Percentiles rank a stretch among this genome's conserved stretches.
phyloP scores from a whole-genome alignment of 1,284 basidiomycete species.

The Apiotrichum domesticum region DNA sequence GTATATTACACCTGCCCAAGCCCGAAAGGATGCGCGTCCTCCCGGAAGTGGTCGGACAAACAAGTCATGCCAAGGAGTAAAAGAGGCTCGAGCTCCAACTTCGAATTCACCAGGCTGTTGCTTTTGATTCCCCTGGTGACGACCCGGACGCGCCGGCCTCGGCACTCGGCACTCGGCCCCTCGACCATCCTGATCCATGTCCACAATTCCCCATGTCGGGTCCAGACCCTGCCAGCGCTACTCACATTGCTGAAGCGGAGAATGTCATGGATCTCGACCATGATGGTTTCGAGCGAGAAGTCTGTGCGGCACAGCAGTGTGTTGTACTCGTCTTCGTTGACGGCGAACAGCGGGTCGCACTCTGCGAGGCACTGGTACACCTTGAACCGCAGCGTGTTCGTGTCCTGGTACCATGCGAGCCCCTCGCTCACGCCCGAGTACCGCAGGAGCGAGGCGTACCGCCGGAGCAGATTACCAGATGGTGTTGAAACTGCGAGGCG shows the following conservation, averaged over 20 bases:
- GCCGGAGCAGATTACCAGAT: neutral
- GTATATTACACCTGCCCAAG: too few relatives aligned
- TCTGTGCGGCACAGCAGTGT: neutral
- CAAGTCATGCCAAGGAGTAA: too few relatives aligned
- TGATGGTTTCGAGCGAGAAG: neutral
- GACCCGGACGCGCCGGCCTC: too few relatives aligned
- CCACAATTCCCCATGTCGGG: too few relatives aligned
- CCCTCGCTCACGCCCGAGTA: neutral
- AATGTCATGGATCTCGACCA: neutral
- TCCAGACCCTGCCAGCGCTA: neutral
- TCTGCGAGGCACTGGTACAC: neutral
- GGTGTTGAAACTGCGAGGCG: neutral
- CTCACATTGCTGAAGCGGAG: neutral
- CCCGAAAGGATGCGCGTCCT: too few relatives aligned
- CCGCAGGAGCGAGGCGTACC: neutral
- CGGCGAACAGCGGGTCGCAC: neutral
- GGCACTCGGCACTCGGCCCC: too few relatives aligned
- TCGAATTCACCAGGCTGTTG: too few relatives aligned
- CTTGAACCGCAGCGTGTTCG: neutral
- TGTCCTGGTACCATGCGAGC: neutral
- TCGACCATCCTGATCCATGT: too few relatives aligned
- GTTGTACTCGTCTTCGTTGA: slow-evolving; percentile 1
- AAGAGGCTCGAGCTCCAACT: too few relatives aligned
- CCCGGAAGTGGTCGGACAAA: too few relatives aligned
- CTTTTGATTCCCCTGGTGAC: too few relatives aligned